These are phyloP conservation scores for Helotiales sp. DNA, from an alignment of 2,329 filamentous ascomycete species.

Conservation along the genomic window DNA sequence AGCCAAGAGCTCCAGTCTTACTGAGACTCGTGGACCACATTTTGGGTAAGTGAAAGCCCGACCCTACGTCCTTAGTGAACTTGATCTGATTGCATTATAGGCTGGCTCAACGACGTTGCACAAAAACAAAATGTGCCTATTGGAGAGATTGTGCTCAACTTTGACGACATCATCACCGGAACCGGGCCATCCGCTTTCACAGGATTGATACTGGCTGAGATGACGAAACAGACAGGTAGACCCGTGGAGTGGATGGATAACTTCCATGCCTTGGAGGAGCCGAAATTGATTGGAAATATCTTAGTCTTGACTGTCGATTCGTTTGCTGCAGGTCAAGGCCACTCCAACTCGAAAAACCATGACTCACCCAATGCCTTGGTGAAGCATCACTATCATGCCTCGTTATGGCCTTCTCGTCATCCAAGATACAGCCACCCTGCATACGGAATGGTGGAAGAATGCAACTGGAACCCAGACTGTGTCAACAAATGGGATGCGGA, in stretches of 20 bases:
- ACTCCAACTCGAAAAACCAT: slow-evolving; percentile 72
- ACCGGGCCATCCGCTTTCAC: slow-evolving; percentile 73
- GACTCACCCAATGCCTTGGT: slow-evolving; percentile 65
- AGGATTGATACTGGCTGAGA: slow-evolving; percentile 61
- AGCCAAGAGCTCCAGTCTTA: slow-evolving; percentile 67
- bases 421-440: slow-evolving; percentile 67
- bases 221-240: slow-evolving; percentile 50
- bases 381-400: slow-evolving; percentile 75
- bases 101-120: slow-evolving; percentile 62
- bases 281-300: slow-evolving; percentile 62
- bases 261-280: slow-evolving; percentile 67
- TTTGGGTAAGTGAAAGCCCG: no score
- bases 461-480: slow-evolving; percentile 68
- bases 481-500: slow-evolving; percentile 66
- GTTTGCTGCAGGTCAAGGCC: slow-evolving; percentile 71
- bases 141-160: slow-evolving; percentile 62
- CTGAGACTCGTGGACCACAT: slow-evolving; percentile 67
- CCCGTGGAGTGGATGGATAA: slow-evolving; percentile 59
- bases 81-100: no score
- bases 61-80: no score
- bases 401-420: slow-evolving; percentile 67
- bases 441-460: slow-evolving; percentile 68
- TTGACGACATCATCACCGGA: slow-evolving; percentile 70
- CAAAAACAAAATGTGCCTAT: slow-evolving; percentile 58
- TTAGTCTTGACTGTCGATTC: slow-evolving; percentile 70